phyloP scores from a whole-genome alignment of 306 rosid genomes.

The Sindora glabra region DNA sequence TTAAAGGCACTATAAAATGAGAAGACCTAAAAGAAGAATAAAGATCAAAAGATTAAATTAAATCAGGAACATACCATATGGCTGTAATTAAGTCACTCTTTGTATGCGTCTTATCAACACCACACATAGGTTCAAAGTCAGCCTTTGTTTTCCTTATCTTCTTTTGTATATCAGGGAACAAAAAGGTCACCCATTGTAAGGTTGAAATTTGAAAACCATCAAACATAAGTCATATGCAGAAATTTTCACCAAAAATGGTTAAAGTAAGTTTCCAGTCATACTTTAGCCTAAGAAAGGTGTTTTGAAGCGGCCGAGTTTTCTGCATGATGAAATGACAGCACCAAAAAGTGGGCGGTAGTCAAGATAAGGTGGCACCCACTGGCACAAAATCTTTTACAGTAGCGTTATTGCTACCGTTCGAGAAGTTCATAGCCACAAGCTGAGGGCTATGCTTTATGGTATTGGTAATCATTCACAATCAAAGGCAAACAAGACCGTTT shows the following conservation, averaged over 20 bases:
- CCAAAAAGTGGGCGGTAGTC: slow-evolving; percentile 11
- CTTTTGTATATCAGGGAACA: background rate
- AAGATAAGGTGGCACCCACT: slow-evolving; percentile 16
- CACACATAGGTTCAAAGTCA: no score
- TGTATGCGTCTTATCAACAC: background rate
- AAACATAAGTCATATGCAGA: background rate
- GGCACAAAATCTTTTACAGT: slow-evolving; percentile 5
- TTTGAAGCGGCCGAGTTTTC: no score
- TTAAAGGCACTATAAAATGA: no score
- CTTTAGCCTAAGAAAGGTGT: slow-evolving; percentile 16
- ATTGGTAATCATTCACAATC: slow-evolving; percentile 12
- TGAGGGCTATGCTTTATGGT: slow-evolving; percentile 5
- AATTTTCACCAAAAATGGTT: background rate
- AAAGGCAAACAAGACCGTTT: background rate
- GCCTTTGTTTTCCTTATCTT: no score
- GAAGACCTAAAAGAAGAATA: no score
- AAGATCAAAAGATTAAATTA: no score
- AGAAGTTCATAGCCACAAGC: slow-evolving; percentile 26
- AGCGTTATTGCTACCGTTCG: background rate
- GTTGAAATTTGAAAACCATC: background rate
- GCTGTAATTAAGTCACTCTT: no score
- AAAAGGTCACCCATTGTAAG: background rate
- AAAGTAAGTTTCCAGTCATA: background rate
- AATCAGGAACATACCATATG: no score
- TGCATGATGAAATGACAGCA: slow-evolving; percentile 8